Evolutionary conservation across 2,329 filamentous ascomycete genomes (phyloP).

Genomic region (Botryosphaeria agaves): DNA sequence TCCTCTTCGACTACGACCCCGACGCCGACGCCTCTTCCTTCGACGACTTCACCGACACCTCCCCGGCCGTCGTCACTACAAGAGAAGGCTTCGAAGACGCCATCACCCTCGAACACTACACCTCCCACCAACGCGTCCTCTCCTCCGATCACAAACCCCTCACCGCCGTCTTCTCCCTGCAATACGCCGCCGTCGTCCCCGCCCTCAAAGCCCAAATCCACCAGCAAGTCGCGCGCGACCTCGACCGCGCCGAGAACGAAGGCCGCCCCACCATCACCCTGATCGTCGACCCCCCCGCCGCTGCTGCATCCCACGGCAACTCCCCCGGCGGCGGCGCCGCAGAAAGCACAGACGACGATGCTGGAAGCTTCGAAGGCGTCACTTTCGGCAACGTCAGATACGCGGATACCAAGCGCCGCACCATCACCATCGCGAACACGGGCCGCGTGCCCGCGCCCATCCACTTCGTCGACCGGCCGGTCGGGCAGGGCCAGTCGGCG

Average conservation of each 20-base stretch:
- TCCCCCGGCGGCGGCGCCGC: not conserved
- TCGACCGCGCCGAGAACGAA: slow-evolving; percentile 88
- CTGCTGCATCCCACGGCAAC: no score
- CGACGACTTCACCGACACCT: slow-evolving; percentile 35
- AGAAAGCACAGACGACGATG: slow-evolving; percentile 22
- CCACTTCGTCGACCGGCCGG: slow-evolving; percentile 58
- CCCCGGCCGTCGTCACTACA: slow-evolving; percentile 33
- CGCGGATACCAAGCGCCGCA: slow-evolving; percentile 44
- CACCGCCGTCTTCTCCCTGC: slow-evolving; percentile 63
- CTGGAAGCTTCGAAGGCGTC: slow-evolving; percentile 36
- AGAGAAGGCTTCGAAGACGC: slow-evolving; percentile 41
- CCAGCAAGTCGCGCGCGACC: slow-evolving; percentile 68
- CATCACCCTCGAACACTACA: slow-evolving; percentile 49
- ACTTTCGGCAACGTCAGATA: slow-evolving; percentile 66
- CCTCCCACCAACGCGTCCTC: slow-evolving; percentile 72
- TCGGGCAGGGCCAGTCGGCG: slow-evolving; percentile 23
- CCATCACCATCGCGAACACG: slow-evolving; percentile 81
- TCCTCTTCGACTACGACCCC: slow-evolving; percentile 83
- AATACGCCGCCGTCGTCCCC: slow-evolving; percentile 74
- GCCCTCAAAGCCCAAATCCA: slow-evolving; percentile 72
- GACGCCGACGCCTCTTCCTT: slow-evolving; percentile 49
- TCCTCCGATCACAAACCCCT: slow-evolving; percentile 96
- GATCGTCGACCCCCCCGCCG: slow-evolving; percentile 1
- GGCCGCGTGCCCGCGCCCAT: slow-evolving; percentile 66
- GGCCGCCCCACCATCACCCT: slow-evolving; percentile 46